Evolutionary conservation across 2,329 filamentous ascomycete genomes (phyloP), one percentile per base, ranked within the genome.

Genomic region (Chaetothyriales sp.): DNA sequence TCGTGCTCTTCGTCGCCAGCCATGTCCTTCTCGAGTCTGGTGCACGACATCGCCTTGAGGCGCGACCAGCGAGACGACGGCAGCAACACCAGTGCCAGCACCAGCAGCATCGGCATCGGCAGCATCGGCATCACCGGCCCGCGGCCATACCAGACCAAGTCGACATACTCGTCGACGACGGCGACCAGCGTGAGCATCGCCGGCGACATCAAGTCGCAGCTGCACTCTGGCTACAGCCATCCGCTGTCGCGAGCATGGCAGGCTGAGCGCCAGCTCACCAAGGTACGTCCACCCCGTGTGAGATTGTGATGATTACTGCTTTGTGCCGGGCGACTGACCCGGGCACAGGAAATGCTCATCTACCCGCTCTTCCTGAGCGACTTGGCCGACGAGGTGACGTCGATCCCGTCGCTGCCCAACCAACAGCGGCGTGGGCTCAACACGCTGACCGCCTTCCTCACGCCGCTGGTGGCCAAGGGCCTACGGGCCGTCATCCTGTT

Each of bases 281-380:
- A 90, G 81, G 86, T 86, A 60, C 6, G 22, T 25, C 3, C 6
- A 25, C 6, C n/a, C n/a, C n/a, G n/a, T n/a, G n/a, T n/a, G n/a
- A n/a, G n/a, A n/a, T 25, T 25, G 22, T 25, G 3, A 6, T 25
- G 22, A 25, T 25, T 25, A 25, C 44, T 20, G 44, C 37, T 33
- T 33, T 44, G n/a, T 19, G 7, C 9, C 43, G n/a, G 43, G 3
- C 6, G 9, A n/a, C 22, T 19, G 10, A 18, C 44, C 44, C 3
- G 22, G 22, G 22, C 22, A 6, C 22, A 95, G 88, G 92, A 89
- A 40, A 97, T 97, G 92, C 83, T 98, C 63, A 95, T 98, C 64
- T 97, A 94, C 71, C 92, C 92, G 10, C 78, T 98, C 60, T 98
- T 98, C 73, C 81, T 98, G 59, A 94, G 92, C 63, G 92, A 98